A percentile compares a stretch with the other conserved stretches of the same genome.
Evolutionary conservation across 148 eudicot genomes (phyloP).

Genomic region (Cornus controversa): DNA sequence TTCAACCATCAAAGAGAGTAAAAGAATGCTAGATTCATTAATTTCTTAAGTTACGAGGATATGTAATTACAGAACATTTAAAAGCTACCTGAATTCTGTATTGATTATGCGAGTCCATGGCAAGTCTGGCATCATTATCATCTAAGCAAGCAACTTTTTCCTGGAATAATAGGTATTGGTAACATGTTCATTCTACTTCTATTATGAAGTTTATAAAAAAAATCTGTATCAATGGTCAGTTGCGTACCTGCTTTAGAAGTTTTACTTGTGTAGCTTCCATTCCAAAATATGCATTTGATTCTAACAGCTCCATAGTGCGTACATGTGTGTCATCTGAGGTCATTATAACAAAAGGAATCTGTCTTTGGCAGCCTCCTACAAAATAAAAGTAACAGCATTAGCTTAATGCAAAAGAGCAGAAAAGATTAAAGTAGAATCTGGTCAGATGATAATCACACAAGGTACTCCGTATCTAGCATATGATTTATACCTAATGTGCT

Average conservation of each 20-base stretch:
- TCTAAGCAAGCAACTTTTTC: slow-evolving; percentile 99
- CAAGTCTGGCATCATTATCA: slow-evolving; percentile 97
- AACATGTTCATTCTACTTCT: background rate
- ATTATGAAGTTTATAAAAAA: background rate
- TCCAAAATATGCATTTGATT: slow-evolving; percentile 88
- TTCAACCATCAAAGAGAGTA: background rate
- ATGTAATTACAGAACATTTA: background rate
- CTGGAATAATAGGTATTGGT: slow-evolving; percentile 32
- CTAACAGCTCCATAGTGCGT: slow-evolving; percentile 63
- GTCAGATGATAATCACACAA: background rate
- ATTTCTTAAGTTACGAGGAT: too few species aligned
- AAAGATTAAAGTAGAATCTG: background rate
- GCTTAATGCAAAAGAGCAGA: background rate
- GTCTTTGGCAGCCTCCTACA: slow-evolving; percentile 60
- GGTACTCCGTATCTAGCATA: background rate
- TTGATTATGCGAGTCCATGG: slow-evolving; percentile 69
- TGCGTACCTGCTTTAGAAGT: slow-evolving; percentile 83
- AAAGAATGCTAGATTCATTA: background rate
- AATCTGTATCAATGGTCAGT: background rate
- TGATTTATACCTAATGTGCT: background rate
- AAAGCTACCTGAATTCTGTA: slow-evolving; percentile 78
- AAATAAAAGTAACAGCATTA: slow-evolving; percentile 18
- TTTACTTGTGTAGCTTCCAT: slow-evolving; percentile 78
- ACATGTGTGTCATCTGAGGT: slow-evolving; percentile 95
- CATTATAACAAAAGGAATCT: slow-evolving; percentile 88